A percentile compares a stretch with the other conserved stretches of the same genome.
phyloP scores from a whole-genome alignment of 306 rosid species.

The Arachis hypogaea region DNA sequence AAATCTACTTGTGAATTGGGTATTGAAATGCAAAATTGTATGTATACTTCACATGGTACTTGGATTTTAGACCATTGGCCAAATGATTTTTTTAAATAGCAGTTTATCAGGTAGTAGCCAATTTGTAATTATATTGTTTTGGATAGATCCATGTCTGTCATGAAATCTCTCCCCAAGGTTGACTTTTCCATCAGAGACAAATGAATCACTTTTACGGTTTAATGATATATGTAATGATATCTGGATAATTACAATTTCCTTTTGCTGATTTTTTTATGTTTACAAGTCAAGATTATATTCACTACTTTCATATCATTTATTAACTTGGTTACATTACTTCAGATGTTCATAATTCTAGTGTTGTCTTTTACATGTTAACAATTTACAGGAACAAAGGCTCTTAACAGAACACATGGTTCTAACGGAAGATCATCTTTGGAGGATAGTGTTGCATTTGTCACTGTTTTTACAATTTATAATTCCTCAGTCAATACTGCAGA shows the following conservation, averaged over 20 bases:
- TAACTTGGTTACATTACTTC: not conserved
- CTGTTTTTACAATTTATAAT: constrained; percentile 77
- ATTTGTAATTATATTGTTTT: constrained; percentile 25
- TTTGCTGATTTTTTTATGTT: constrained; percentile 1
- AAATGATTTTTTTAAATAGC: not conserved
- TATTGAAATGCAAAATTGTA: not conserved
- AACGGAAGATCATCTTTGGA: constrained; percentile 34
- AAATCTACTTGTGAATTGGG: not conserved
- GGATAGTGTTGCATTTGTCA: constrained; percentile 61
- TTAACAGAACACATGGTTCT: constrained; percentile 59
- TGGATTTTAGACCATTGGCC: not conserved
- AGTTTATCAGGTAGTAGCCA: constrained; percentile 7
- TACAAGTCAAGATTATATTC: constrained; percentile 17
- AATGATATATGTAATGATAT: not conserved
- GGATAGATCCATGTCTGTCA: constrained; percentile 3
- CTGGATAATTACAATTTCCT: constrained; percentile 17
- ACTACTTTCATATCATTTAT: constrained; percentile 3
- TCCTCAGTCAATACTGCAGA: constrained; percentile 48
- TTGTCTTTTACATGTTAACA: constrained; percentile 28
- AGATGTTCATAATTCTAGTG: constrained; percentile 2
- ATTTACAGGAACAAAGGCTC: constrained; percentile 75
- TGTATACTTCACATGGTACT: not conserved
- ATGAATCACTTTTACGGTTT: not conserved
- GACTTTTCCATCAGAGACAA: not conserved
- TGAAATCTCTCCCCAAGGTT: not conserved